Percentiles rank a stretch among this genome's conserved stretches.
These are phyloP conservation scores for Nakazawaea populi DNA, from an alignment of 805 yeast genomes.

Conservation along the genomic window DNA sequence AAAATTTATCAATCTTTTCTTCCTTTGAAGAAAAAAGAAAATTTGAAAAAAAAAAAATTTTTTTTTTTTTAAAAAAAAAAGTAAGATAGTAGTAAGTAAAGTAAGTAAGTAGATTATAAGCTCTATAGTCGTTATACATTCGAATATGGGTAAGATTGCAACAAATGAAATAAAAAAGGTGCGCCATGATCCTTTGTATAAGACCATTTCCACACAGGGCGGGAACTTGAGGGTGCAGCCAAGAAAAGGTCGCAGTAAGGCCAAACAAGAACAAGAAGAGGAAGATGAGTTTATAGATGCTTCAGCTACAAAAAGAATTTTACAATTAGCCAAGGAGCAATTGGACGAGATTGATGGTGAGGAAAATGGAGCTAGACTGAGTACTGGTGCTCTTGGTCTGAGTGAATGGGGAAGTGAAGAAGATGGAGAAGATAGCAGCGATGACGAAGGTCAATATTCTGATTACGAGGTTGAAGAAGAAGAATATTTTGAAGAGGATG, in stretches of 20 bases:
- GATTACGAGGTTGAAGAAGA: constrained; percentile 32
- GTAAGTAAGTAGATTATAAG: not conserved
- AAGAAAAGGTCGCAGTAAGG: constrained; percentile 21
- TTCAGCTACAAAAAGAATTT: constrained; percentile 72
- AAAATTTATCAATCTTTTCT: not conserved
- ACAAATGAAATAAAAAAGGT: constrained; percentile 47
- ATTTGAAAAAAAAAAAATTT: not conserved
- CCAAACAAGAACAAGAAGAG: constrained; percentile 32
- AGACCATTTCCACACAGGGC: constrained; percentile 67
- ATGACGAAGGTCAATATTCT: constrained; percentile 21
- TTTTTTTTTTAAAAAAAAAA: not conserved
- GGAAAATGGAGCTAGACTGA: constrained; percentile 27
- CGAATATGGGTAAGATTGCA: constrained; percentile 59
- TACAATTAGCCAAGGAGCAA: constrained; percentile 87
- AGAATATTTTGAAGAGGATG: constrained; percentile 44
- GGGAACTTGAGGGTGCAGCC: constrained; percentile 56
- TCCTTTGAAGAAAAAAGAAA: not conserved
- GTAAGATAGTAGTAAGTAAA: not conserved
- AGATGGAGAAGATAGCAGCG: constrained; percentile 28
- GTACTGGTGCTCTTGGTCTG: not conserved
- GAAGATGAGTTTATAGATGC: constrained; percentile 75
- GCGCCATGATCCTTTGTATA: constrained; percentile 78
- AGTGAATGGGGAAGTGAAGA: constrained; percentile 19
- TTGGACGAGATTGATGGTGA: constrained; percentile 84
- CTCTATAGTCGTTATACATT: not conserved